Evolutionary conservation across 768 basidiomycete genomes (phyloP).

Genomic region (Clitopilus hobsonii): DNA sequence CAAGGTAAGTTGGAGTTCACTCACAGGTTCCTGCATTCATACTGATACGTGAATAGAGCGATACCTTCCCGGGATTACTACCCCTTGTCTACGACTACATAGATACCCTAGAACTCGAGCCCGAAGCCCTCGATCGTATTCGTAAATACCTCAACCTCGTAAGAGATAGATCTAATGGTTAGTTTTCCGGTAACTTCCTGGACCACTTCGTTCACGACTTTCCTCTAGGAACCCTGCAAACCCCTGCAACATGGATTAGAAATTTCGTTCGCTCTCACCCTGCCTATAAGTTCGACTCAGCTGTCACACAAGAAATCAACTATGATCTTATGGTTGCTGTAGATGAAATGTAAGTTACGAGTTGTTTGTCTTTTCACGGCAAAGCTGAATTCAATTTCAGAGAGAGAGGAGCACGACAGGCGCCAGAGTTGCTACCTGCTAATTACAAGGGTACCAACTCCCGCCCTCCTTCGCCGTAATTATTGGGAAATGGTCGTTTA

Average conservation of each 20-base stretch:
- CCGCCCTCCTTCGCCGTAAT: background rate
- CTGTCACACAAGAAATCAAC: constrained; percentile 86
- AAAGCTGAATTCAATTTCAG: constrained; percentile 28
- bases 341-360: constrained; percentile 75
- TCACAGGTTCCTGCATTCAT: background rate
- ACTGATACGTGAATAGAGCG: constrained; percentile 36
- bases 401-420: constrained; percentile 62
- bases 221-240: constrained; percentile 74
- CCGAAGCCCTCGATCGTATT: constrained; percentile 55
- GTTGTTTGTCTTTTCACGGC: background rate
- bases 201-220: background rate
- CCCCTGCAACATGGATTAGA: constrained; percentile 91
- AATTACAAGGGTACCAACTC: background rate
- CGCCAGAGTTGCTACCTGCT: constrained; percentile 58
- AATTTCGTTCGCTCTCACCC: constrained; percentile 89
- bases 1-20: constrained; percentile 45
- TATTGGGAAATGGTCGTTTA: background rate
- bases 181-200: constrained; percentile 15
- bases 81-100: constrained; percentile 81
- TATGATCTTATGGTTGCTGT: constrained; percentile 88
- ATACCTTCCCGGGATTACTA: constrained; percentile 73
- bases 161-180: constrained; percentile 75
- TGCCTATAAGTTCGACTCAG: constrained; percentile 89
- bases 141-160: constrained; percentile 78
- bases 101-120: constrained; percentile 76